Evolutionary conservation across 2,329 filamentous ascomycete genomes (phyloP).

Genomic region (Aspergillus calidoustus): DNA sequence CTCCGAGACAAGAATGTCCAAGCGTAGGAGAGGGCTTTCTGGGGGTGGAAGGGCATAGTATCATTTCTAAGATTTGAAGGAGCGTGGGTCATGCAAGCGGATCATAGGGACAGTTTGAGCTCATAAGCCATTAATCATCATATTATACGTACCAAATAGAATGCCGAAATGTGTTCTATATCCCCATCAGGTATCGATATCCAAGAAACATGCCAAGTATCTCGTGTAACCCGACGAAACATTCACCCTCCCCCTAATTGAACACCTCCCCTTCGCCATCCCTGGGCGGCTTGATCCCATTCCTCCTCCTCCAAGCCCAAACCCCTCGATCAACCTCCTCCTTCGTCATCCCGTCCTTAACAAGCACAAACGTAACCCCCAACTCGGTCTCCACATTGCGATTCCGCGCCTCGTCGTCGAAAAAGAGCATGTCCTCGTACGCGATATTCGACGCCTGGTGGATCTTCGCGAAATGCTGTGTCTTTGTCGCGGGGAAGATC

Average conservation of each 20-base stretch:
- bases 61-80: no score
- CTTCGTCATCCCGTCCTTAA: slow-evolving; percentile 77
- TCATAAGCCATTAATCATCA: neutral
- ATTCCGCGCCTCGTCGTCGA: slow-evolving; percentile 90
- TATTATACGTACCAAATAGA: neutral
- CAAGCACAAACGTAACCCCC: slow-evolving; percentile 82
- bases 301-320: slow-evolving; percentile 76
- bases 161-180: neutral
- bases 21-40: no score
- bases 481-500: slow-evolving; percentile 77
- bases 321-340: slow-evolving; percentile 80
- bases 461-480: slow-evolving; percentile 79
- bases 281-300: slow-evolving; percentile 50
- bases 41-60: no score
- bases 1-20: no score
- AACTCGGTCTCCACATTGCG: slow-evolving; percentile 74
- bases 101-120: neutral
- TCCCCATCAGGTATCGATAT: no score
- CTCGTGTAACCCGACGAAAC: neutral
- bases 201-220: neutral
- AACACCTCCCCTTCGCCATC: slow-evolving; percentile 21
- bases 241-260: neutral
- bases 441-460: slow-evolving; percentile 70
- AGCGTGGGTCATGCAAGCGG: no score
- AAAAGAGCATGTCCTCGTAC: slow-evolving; percentile 90